Evolutionary conservation across 2,329 filamentous ascomycete genomes (phyloP).

Genomic region (Cercospora berteroae): DNA sequence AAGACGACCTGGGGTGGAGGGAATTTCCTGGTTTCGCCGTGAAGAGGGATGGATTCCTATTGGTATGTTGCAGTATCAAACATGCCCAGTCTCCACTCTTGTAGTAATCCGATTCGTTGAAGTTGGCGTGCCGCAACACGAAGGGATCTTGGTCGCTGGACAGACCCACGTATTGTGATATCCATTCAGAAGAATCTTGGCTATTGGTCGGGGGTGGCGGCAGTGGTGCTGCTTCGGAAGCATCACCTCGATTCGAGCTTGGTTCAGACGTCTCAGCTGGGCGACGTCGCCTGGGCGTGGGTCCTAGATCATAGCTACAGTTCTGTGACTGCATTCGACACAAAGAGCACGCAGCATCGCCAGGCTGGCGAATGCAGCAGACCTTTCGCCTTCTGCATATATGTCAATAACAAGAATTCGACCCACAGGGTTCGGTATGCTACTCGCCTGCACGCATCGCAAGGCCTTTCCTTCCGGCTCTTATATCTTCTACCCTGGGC

Average conservation of each 20-base stretch:
- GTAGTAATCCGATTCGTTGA: slow-evolving; percentile 27
- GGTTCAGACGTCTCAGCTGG: slow-evolving; percentile 7
- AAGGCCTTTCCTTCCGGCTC: slow-evolving; percentile 27
- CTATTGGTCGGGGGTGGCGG: neutral
- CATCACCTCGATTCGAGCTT: slow-evolving; percentile 3
- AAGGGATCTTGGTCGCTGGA: slow-evolving; percentile 26
- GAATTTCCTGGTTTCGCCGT: slow-evolving; percentile 21
- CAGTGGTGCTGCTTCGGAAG: neutral
- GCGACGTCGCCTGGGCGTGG: slow-evolving; percentile 25
- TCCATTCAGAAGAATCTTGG: slow-evolving; percentile 19
- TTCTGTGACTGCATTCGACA: slow-evolving; percentile 24
- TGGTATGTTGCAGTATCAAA: slow-evolving; percentile 18
- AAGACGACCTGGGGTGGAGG: slow-evolving; percentile 19
- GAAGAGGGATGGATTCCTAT: slow-evolving; percentile 18
- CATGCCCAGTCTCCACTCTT: slow-evolving; percentile 26
- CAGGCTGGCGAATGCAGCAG: slow-evolving; percentile 27
- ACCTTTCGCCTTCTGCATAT: slow-evolving; percentile 23
- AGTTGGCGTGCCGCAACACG: slow-evolving; percentile 26
- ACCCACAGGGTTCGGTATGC: no score
- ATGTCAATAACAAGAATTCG: neutral
- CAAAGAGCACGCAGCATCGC: slow-evolving; percentile 27
- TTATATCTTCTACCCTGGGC: slow-evolving; percentile 27
- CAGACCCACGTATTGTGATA: slow-evolving; percentile 26
- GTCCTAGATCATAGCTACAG: slow-evolving; percentile 27
- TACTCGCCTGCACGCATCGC: slow-evolving; percentile 22